phyloP scores from a whole-genome alignment of 768 basidiomycete species.

The Xerocomellus chrysenteron region DNA sequence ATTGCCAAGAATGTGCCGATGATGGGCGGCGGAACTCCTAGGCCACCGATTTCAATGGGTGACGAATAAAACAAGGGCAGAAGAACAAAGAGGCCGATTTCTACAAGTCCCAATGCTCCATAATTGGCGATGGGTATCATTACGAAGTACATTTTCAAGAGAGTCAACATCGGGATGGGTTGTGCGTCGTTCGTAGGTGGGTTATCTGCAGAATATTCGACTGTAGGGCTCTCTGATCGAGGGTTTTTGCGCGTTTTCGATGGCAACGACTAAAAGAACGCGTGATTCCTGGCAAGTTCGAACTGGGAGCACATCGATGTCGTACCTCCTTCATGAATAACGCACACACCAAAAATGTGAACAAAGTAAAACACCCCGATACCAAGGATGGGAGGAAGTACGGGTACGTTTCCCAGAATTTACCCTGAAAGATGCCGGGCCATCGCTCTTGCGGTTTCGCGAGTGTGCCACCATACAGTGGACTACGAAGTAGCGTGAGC shows the following conservation, averaged over 20 bases:
- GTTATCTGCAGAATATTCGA: neutral
- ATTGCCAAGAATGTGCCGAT: constrained; percentile 41
- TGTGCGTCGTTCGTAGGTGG: neutral
- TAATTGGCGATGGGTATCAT: constrained; percentile 45
- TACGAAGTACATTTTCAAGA: constrained; percentile 32
- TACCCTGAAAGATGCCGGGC: constrained; percentile 44
- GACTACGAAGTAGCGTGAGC: constrained; percentile 34
- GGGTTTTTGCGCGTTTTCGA: constrained; percentile 8
- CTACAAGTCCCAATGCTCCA: constrained; percentile 40
- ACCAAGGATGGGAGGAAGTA: constrained; percentile 39
- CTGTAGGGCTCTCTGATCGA: neutral
- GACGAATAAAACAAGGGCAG: constrained; percentile 46
- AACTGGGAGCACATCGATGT: neutral
- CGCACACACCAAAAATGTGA: constrained; percentile 17
- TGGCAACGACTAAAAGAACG: constrained; percentile 24
- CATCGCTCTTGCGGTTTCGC: constrained; percentile 55
- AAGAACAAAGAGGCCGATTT: constrained; percentile 40
- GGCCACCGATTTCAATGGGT: constrained; percentile 43
- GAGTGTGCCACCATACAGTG: constrained; percentile 58
- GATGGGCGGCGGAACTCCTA: constrained; percentile 38
- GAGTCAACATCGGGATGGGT: constrained; percentile 33
- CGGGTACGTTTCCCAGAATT: constrained; percentile 37
- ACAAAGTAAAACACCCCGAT: constrained; percentile 15
- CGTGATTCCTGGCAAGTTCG: neutral
- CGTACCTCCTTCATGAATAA: constrained; percentile 34